Evolutionary conservation across 1,284 basidiomycete genomes (phyloP).

Genomic region (Pulveroboletus sp.): DNA sequence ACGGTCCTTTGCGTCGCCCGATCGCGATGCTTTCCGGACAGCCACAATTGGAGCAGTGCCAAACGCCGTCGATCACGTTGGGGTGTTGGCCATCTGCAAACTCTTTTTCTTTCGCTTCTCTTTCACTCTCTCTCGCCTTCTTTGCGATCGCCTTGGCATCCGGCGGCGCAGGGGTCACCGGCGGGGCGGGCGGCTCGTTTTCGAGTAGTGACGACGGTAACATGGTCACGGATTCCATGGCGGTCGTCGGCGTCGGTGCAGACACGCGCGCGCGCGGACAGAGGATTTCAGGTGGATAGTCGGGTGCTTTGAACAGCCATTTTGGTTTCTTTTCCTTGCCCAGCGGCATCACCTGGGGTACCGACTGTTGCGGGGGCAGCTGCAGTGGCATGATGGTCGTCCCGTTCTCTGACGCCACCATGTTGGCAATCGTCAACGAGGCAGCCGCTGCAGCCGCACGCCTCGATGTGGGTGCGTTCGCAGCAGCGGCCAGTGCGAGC

Average conservation of each 20-base stretch:
- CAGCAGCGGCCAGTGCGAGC: conserved; percentile 61
- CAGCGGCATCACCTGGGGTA: conserved; percentile 37
- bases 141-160: conserved; percentile 54
- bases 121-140: conserved; percentile 70
- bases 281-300: conserved; percentile 55
- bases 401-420: conserved; percentile 82
- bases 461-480: conserved; percentile 66
- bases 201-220: conserved; percentile 53
- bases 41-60: conserved; percentile 93
- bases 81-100: conserved; percentile 79
- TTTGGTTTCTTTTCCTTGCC: conserved; percentile 70
- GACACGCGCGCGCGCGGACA: conserved; percentile 57
- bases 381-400: conserved; percentile 55
- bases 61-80: conserved; percentile 80
- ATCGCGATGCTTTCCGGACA: conserved; percentile 84
- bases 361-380: conserved; percentile 45
- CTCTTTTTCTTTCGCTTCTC: conserved; percentile 79
- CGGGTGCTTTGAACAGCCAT: conserved; percentile 71
- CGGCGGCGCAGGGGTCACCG: conserved; percentile 37
- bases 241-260: conserved; percentile 65
- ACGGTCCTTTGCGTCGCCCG: conserved; percentile 83
- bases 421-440: conserved; percentile 76
- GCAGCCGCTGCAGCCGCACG: conserved; percentile 86
- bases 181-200: conserved; percentile 51
- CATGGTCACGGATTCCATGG: conserved; percentile 56